Evolutionary conservation across 2,329 filamentous ascomycete genomes (phyloP).

Genomic region (Metarhizium album): DNA sequence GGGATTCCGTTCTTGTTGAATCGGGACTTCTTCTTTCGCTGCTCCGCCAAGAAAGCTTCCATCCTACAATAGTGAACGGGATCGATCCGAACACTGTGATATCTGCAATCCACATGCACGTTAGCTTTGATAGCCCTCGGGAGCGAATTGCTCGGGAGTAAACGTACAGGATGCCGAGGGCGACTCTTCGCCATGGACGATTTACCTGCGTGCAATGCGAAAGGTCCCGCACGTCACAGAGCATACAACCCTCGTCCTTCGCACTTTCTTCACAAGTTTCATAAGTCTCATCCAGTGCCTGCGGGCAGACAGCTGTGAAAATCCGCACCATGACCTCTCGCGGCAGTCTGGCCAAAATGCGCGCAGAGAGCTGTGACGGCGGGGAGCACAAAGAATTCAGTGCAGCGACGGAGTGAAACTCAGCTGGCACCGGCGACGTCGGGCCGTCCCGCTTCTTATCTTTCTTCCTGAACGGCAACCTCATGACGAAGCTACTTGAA

Average conservation of each 20-base stretch:
- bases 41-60: conserved; percentile 70
- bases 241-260: conserved; percentile 74
- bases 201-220: conserved; percentile 68
- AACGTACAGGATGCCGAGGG: conserved; percentile 50
- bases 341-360: conserved; percentile 46
- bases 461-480: conserved; percentile 26
- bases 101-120: conserved; percentile 37
- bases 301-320: conserved; percentile 75
- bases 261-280: conserved; percentile 74
- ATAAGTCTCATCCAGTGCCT: conserved; percentile 66
- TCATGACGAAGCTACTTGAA: conserved; percentile 16
- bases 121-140: not conserved
- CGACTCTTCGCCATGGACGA: conserved; percentile 55
- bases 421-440: conserved; percentile 15
- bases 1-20: conserved; percentile 70
- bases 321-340: conserved; percentile 62
- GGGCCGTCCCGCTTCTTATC: conserved; percentile 24
- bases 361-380: conserved; percentile 30
- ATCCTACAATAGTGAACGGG: conserved; percentile 88
- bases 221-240: conserved; percentile 85
- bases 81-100: conserved; percentile 85
- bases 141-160: not conserved
- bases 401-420: conserved; percentile 17
- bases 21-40: conserved; percentile 61
- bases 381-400: conserved; percentile 19